phyloP scores from a whole-genome alignment of 2,329 filamentous ascomycete genomes.

The Bertia moriformis region DNA sequence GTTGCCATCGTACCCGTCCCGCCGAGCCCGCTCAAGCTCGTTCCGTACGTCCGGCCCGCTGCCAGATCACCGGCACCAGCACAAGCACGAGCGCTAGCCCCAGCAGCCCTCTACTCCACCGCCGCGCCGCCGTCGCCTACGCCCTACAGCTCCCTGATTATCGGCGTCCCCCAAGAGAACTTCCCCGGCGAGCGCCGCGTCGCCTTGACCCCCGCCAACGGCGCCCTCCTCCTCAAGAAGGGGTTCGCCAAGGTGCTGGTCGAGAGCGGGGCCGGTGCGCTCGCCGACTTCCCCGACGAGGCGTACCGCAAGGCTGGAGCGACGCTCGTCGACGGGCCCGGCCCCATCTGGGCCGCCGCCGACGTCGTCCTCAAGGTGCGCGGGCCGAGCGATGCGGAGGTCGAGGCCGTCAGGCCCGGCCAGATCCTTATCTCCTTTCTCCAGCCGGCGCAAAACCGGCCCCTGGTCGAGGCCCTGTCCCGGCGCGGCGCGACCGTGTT shows the following conservation, averaged over 20 bases:
- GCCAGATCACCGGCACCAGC: no score
- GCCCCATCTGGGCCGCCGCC: constrained; percentile 57
- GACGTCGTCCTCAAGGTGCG: constrained; percentile 78
- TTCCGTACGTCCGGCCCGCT: no score
- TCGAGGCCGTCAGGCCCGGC: constrained; percentile 50
- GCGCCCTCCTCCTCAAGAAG: constrained; percentile 69
- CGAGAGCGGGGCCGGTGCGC: constrained; percentile 64
- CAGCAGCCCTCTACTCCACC: no score
- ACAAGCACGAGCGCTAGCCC: no score
- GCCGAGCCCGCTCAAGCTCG: no score
- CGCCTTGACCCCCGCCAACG: constrained; percentile 72
- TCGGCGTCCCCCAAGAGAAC: constrained; percentile 70
- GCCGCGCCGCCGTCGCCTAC: no score
- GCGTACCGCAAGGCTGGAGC: constrained; percentile 69
- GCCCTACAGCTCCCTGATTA: constrained; percentile 60
- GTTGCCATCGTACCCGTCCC: no score
- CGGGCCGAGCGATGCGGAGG: constrained; percentile 44
- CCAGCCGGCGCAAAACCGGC: constrained; percentile 68
- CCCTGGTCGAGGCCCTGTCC: constrained; percentile 60
- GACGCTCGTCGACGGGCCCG: constrained; percentile 55
- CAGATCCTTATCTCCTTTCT: constrained; percentile 71
- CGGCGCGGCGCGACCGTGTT: constrained; percentile 60
- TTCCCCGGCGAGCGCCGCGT: constrained; percentile 69
- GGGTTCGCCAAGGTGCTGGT: constrained; percentile 66
- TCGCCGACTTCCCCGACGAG: constrained; percentile 63